A percentile compares a stretch with the other conserved stretches of the same genome.
phyloP scores from a whole-genome alignment of 345 rosid genomes.

The Pistacia vera region DNA sequence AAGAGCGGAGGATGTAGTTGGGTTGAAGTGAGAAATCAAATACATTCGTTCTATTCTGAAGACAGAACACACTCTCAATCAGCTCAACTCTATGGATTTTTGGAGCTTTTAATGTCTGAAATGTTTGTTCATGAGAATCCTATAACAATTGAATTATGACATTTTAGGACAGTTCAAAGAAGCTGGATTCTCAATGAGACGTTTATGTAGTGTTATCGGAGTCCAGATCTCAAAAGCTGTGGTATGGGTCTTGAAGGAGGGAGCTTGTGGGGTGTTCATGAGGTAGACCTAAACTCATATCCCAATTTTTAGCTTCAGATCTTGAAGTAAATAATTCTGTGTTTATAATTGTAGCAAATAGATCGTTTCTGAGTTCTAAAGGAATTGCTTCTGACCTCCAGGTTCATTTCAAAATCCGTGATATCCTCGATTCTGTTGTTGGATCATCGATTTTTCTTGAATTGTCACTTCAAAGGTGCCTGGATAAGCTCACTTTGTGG shows the following conservation, averaged over 20 bases:
- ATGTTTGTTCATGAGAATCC: slow-evolving; percentile 27
- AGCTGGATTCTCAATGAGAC: background rate
- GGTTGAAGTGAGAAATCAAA: slow-evolving; percentile 49
- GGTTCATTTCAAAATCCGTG: background rate
- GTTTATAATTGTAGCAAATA: background rate
- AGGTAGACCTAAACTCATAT: background rate
- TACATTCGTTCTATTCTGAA: slow-evolving; percentile 48
- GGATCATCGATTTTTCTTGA: background rate
- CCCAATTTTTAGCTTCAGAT: background rate
- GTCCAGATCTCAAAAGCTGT: background rate
- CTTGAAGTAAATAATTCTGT: background rate
- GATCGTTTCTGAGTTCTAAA: background rate
- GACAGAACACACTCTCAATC: slow-evolving; percentile 37
- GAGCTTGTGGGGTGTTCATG: background rate
- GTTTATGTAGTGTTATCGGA: background rate
- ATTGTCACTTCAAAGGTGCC: background rate
- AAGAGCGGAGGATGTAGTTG: slow-evolving; percentile 58
- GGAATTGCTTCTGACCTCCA: background rate
- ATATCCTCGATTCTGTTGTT: background rate
- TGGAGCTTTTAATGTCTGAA: slow-evolving; percentile 46
- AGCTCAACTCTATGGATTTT: slow-evolving; percentile 34
- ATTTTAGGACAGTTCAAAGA: background rate
- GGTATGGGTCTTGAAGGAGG: background rate
- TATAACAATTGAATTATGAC: background rate
- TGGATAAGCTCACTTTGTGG: background rate